A percentile compares a stretch with the other conserved stretches of the same genome.
These are phyloP conservation scores for Saraca asoca DNA, from an alignment of 331 rosid genomes.

Conservation along the genomic window DNA sequence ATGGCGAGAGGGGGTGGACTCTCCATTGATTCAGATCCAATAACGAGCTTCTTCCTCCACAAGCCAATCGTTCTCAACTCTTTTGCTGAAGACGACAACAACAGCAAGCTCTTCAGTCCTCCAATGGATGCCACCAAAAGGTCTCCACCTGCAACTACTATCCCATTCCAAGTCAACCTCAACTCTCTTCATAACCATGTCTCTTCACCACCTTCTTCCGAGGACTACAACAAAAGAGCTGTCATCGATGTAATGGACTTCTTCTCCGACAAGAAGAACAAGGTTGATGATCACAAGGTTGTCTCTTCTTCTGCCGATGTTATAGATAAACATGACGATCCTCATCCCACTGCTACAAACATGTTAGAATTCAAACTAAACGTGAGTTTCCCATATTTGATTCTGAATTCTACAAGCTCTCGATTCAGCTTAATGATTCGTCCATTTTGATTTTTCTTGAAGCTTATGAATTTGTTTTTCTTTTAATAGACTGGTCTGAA, in stretches of 20 bases:
- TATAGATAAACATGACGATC: too few species aligned
- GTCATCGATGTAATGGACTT: too few species aligned
- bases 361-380: too few species aligned
- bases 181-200: neutral
- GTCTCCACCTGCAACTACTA: conserved; percentile 28
- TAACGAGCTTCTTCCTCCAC: conserved; percentile 46
- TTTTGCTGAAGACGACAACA: conserved; percentile 45
- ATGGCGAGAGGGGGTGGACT: conserved; percentile 78
- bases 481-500: conserved; percentile 60
- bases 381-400: neutral
- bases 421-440: neutral
- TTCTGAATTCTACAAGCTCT: neutral
- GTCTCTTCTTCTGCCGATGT: conserved; percentile 4
- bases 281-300: neutral
- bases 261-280: too few species aligned
- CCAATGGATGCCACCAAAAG: conserved; percentile 44
- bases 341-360: too few species aligned
- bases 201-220: neutral
- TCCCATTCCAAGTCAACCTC: neutral
- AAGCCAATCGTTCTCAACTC: conserved; percentile 65
- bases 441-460: conserved; percentile 1
- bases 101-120: conserved; percentile 4
- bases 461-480: neutral
- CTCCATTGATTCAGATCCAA: conserved; percentile 84
- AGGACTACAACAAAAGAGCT: neutral